phyloP scores from a whole-genome alignment of 352 stramenopile genomes.

The Globisporangium viniferum region DNA sequence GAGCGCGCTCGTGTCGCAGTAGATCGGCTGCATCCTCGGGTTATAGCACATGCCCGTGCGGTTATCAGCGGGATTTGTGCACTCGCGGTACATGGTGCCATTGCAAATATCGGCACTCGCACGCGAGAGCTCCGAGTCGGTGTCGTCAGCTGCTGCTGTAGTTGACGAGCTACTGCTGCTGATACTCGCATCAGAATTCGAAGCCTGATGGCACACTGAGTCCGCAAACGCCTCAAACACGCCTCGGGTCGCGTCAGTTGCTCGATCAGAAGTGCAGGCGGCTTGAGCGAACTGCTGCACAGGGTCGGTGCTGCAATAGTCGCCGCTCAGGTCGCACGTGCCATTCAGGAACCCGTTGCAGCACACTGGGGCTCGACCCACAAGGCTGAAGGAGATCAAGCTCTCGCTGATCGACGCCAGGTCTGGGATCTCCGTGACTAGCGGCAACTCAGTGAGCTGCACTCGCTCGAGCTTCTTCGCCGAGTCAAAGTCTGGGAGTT shows the following conservation, averaged over 20 bases:
- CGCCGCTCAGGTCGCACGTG: conserved; percentile 24
- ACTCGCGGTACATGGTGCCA: conserved; percentile 39
- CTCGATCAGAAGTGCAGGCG: conserved; percentile 3
- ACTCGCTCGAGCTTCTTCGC: conserved; percentile 9
- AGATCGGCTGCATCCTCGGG: conserved; percentile 25
- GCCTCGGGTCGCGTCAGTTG: conserved; percentile 16
- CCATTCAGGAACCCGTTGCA: conserved; percentile 31
- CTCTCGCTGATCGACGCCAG: conserved; percentile 12
- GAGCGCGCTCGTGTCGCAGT: conserved; percentile 23
- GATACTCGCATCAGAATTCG: not conserved
- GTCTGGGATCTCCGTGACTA: conserved; percentile 19
- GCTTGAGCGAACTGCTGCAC: not conserved
- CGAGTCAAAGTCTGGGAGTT: conserved; percentile 19
- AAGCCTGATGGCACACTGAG: conserved; percentile 16
- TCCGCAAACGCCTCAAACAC: conserved; percentile 21
- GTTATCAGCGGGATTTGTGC: conserved; percentile 8
- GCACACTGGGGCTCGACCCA: conserved; percentile 15
- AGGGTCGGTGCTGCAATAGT: conserved; percentile 15
- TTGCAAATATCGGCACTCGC: conserved; percentile 31
- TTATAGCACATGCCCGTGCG: conserved; percentile 36
- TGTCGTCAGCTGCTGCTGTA: conserved; percentile 1
- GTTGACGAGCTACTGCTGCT: conserved; percentile 1
- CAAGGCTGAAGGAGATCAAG: conserved; percentile 17
- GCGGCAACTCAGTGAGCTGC: conserved; percentile 15
- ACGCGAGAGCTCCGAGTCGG: conserved; percentile 18